Percentiles rank a stretch among this genome's conserved stretches.
These are phyloP conservation scores for Fusarium neocosmosporiellum DNA, from an alignment of 2,329 filamentous ascomycete species.

Conservation along the genomic window DNA sequence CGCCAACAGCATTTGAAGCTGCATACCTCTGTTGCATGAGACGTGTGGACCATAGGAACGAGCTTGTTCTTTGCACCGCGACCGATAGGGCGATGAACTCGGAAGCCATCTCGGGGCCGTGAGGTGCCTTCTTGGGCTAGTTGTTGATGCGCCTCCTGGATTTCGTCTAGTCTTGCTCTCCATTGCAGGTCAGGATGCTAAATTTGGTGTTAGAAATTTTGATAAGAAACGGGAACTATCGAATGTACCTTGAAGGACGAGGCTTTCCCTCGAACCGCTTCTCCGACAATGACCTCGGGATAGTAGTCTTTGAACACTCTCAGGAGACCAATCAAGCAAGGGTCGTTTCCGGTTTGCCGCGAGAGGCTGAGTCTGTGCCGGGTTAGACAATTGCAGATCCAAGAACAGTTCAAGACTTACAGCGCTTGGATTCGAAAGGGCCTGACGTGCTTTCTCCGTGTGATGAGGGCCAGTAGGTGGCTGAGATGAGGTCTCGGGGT, in stretches of 20 bases:
- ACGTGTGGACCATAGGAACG: conserved; percentile 79
- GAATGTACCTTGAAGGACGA: conserved; percentile 67
- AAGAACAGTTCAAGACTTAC: conserved; percentile 53
- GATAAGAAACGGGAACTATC: too few relatives aligned
- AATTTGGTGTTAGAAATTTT: conserved; percentile 35
- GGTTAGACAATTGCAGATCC: conserved; percentile 8
- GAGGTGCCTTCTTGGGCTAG: conserved; percentile 53
- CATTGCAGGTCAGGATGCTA: conserved; percentile 82
- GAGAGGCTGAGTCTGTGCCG: conserved; percentile 64
- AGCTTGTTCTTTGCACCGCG: conserved; percentile 51
- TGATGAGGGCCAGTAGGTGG: conserved; percentile 82
- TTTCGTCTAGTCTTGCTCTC: conserved; percentile 73
- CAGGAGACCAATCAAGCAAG: conserved; percentile 77
- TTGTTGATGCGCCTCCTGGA: conserved; percentile 70
- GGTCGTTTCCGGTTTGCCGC: conserved; percentile 76
- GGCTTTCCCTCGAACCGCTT: conserved; percentile 69
- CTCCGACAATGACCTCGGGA: conserved; percentile 85
- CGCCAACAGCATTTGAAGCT: background rate
- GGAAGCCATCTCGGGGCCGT: conserved; percentile 65
- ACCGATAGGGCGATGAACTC: conserved; percentile 64
- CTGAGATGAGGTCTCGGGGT: conserved; percentile 68
- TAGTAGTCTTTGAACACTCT: conserved; percentile 93
- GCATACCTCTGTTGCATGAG: conserved; percentile 74
- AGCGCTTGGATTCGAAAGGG: conserved; percentile 85
- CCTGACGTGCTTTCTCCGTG: conserved; percentile 83